Base-by-base conservation (phyloP, 208 protist species). In the Acanthamoeba castellanii region DNA sequence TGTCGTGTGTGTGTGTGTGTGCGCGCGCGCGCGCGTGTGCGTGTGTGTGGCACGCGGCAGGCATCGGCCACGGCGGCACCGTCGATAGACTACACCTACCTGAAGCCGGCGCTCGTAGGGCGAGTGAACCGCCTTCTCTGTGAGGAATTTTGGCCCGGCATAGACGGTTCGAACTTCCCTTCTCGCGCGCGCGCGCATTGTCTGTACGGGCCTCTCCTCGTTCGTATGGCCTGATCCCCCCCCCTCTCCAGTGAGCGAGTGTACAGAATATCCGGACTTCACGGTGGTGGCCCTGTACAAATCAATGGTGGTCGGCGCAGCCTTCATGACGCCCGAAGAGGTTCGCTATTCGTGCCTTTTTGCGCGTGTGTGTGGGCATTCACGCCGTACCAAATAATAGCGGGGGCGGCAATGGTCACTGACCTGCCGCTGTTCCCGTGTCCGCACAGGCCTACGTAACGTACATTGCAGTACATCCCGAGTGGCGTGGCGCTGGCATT, bases 181-280 rank as follows among this genome's bases (percentile, higher is more conserved):
- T 34, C 13, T 37, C 59, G 9, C 61, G 13, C 32, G 20, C 37
- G 42, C 59, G 30, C 68, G 2, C 3, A 18, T 50, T 57, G 16
- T 57, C 52, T 20, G 18, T 52, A n/a, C n/a, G n/a, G n/a, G 47
- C 47, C 11, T 52, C 47, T 52, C 47, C 47, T 52, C 47, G 7
- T 57, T 57, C 25, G n/a, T 25, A 8, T 57, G 13, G 87, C 68
- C 18, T 52, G 9, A 37, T 11, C 42, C 93, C 76, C 57, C 32
- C 37, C 37, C 42, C 13, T 4, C 52, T n/a, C 30, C 52, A 97
- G 96, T 96, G 22, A 59, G n/a, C 57, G 96, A 97, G 30, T 78
- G 84, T 52, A 92, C 96, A 20, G 82, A 96, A 14, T 97, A 96
- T 68, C 96, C 96, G 37, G 96, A 97, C 76, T 96, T 70, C 72